These are phyloP conservation scores for Kodamaea alishanica DNA, from an alignment of 1,139 yeast genomes.

Conservation along the genomic window DNA sequence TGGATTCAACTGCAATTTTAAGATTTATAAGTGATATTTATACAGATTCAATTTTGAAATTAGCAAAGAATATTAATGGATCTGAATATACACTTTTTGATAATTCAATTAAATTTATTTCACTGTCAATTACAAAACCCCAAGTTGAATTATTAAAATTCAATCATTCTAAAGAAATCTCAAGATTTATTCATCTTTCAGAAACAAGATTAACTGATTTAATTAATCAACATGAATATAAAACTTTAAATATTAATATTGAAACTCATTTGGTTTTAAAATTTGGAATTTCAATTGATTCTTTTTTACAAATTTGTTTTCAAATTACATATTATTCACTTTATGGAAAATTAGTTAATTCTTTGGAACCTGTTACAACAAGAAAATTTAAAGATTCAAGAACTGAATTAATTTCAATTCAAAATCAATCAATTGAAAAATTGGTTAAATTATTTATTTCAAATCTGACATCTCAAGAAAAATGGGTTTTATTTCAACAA, in stretches of 20 bases:
- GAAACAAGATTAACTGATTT: conserved; percentile 75
- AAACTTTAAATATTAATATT: conserved; percentile 39
- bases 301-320: conserved; percentile 62
- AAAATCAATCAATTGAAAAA: conserved; percentile 49
- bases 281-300: conserved; percentile 58
- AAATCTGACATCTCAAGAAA: conserved; percentile 41
- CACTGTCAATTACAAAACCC: conserved; percentile 45
- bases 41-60: conserved; percentile 67
- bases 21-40: conserved; percentile 72
- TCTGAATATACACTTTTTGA: conserved; percentile 66
- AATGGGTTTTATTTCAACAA: conserved; percentile 50
- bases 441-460: conserved; percentile 62
- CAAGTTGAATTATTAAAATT: conserved; percentile 41
- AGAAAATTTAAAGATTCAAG: conserved; percentile 64
- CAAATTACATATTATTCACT: conserved; percentile 71
- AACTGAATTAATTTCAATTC: conserved; percentile 65
- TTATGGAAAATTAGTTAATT: conserved; percentile 64
- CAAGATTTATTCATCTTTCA: conserved; percentile 56
- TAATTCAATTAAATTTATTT: conserved; percentile 31
- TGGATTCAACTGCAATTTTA: conserved; percentile 74
- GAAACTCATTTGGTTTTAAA: conserved; percentile 47
- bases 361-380: conserved; percentile 73
- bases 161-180: conserved; percentile 45
- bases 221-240: conserved; percentile 65
- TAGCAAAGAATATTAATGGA: conserved; percentile 70